A percentile compares a stretch with the other conserved stretches of the same genome.
These are phyloP conservation scores for Mortierella sp. DNA, from an alignment of 371 early-diverging fungal genomes.

Conservation along the genomic window DNA sequence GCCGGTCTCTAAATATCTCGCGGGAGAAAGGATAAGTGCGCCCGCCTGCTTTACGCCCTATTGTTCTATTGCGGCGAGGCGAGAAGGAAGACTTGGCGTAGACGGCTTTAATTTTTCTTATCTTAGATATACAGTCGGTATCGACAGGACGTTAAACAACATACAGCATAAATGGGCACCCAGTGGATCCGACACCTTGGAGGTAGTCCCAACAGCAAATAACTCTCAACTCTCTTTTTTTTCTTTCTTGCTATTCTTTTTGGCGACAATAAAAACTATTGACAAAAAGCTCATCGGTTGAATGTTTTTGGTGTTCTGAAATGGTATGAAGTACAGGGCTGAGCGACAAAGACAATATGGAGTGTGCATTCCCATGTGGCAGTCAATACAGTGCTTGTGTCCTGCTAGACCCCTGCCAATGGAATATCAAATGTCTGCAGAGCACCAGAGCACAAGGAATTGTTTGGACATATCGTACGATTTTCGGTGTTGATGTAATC, in stretches of 20 bases:
- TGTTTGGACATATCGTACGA: neutral
- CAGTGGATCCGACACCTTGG: neutral
- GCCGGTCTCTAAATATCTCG: slow-evolving; percentile 20
- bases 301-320: neutral
- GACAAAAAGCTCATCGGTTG: neutral
- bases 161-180: neutral
- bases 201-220: neutral
- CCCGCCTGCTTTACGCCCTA: neutral
- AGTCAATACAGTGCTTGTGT: neutral
- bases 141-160: neutral
- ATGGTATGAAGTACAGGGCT: neutral
- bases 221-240: neutral
- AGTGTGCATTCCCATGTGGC: neutral
- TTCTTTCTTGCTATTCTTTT: neutral
- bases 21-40: neutral
- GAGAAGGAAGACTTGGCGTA: neutral
- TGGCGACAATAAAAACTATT: slow-evolving; percentile 9
- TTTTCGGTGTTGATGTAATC: neutral
- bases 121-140: neutral
- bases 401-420: neutral
- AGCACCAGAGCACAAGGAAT: neutral
- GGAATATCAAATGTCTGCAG: neutral
- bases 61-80: neutral
- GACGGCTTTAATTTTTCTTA: neutral
- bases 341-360: neutral